phyloP scores from a whole-genome alignment of 148 eudicot species.

The Vaccinium corymbosum region DNA sequence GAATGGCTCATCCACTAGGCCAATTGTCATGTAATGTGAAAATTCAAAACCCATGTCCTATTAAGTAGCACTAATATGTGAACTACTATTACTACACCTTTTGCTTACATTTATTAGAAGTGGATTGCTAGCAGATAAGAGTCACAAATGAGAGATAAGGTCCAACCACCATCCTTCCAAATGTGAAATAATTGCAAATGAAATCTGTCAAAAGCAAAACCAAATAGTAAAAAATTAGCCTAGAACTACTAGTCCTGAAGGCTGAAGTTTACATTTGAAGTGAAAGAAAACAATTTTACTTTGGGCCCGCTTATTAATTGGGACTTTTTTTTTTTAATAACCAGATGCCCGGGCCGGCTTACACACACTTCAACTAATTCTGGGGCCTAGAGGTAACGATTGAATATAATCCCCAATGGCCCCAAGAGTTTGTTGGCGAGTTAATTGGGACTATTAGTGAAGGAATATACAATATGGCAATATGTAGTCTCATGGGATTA shows the following conservation, averaged over 20 bases:
- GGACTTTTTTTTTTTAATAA: no score
- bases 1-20: no score
- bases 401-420: no score
- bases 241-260: background rate
- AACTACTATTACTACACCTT: background rate
- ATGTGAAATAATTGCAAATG: slow-evolving; percentile 65
- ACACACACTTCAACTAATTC: no score
- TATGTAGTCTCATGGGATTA: no score
- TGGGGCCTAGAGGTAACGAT: no score
- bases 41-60: no score
- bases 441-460: background rate
- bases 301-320: background rate
- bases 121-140: slow-evolving; percentile 68
- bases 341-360: no score
- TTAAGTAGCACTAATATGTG: background rate
- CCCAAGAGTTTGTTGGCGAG: no score
- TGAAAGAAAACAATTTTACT: background rate
- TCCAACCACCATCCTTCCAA: slow-evolving; percentile 77
- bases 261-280: background rate
- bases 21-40: no score
- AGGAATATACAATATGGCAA: no score
- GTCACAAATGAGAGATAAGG: slow-evolving; percentile 67
- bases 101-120: slow-evolving; percentile 68
- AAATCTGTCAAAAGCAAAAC: slow-evolving; percentile 38
- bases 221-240: background rate